These are phyloP conservation scores for Cyberlindnera samutprakarnensis DNA, from an alignment of 805 yeast species.

Conservation along the genomic window DNA sequence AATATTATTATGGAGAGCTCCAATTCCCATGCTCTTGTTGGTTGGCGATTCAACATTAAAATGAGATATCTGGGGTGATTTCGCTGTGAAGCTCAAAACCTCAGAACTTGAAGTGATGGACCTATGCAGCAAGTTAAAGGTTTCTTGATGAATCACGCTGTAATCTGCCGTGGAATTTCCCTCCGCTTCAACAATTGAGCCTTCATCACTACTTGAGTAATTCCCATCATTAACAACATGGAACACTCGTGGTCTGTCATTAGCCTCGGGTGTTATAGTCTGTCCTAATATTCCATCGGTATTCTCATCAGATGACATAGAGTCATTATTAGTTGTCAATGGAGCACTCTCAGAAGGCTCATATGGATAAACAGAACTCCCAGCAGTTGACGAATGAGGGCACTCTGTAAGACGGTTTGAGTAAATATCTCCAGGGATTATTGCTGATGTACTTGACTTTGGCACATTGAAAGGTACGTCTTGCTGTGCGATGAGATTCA, in stretches of 20 bases:
- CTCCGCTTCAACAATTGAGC: constrained; percentile 1
- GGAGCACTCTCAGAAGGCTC: too few relatives aligned
- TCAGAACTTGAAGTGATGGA: constrained; percentile 16
- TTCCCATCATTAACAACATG: constrained; percentile 24
- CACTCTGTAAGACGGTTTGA: too few relatives aligned
- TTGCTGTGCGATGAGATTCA: too few relatives aligned
- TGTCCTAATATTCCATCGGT: too few relatives aligned
- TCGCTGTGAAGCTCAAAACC: constrained; percentile 27
- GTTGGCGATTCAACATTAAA: constrained; percentile 17
- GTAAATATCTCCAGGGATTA: too few relatives aligned
- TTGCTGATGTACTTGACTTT: too few relatives aligned
- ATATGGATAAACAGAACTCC: too few relatives aligned
- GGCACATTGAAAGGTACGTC: too few relatives aligned
- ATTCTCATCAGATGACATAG: too few relatives aligned
- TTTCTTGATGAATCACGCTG: constrained; percentile 13
- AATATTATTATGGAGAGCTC: background rate
- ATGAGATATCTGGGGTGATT: constrained; percentile 25
- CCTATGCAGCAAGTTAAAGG: background rate
- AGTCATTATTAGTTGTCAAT: too few relatives aligned
- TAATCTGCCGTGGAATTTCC: constrained; percentile 9
- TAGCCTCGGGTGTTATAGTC: too few relatives aligned
- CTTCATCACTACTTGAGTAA: constrained; percentile 14
- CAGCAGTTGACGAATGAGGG: too few relatives aligned
- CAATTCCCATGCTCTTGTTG: constrained; percentile 6
- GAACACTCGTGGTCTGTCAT: constrained; percentile 13